Percentiles rank a stretch among this genome's conserved stretches.
phyloP scores from a whole-genome alignment of 495 filamentous ascomycete species.

The Jackrogersella minutella region DNA sequence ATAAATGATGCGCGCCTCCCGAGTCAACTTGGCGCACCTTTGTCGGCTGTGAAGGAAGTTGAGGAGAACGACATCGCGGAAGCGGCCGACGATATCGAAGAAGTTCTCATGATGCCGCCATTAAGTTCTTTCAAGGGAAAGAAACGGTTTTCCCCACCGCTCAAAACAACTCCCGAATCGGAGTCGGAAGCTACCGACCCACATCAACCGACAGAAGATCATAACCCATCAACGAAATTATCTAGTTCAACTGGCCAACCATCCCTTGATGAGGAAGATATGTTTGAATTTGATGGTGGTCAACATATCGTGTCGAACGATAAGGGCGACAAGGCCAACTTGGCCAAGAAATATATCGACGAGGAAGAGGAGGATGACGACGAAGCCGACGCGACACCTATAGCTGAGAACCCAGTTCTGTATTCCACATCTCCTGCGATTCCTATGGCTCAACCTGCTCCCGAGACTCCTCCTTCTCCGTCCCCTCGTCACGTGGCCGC shows the following conservation, averaged over 20 bases:
- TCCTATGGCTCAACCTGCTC: slow-evolving; percentile 34
- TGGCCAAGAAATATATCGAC: slow-evolving; percentile 37
- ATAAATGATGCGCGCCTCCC: slow-evolving; percentile 35
- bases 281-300: slow-evolving; percentile 43
- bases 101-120: slow-evolving; percentile 38
- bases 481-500: slow-evolving; percentile 27
- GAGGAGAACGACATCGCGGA: slow-evolving; percentile 16
- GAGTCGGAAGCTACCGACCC: not conserved
- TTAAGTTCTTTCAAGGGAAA: slow-evolving; percentile 42
- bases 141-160: slow-evolving; percentile 38
- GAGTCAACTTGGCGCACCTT: slow-evolving; percentile 17
- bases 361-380: slow-evolving; percentile 40
- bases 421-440: slow-evolving; percentile 36
- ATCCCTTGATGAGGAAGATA: slow-evolving; percentile 37
- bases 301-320: not conserved
- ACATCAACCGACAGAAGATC: not conserved
- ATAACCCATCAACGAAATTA: not conserved
- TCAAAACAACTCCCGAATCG: slow-evolving; percentile 14
- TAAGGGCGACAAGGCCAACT: not conserved
- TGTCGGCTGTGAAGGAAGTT: slow-evolving; percentile 22
- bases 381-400: slow-evolving; percentile 32
- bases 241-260: not conserved
- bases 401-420: slow-evolving; percentile 30
- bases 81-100: slow-evolving; percentile 24
- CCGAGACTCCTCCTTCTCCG: slow-evolving; percentile 18